Base-by-base conservation (phyloP, 2,329 filamentous ascomycete species). In the Fusarium haematococcum region DNA sequence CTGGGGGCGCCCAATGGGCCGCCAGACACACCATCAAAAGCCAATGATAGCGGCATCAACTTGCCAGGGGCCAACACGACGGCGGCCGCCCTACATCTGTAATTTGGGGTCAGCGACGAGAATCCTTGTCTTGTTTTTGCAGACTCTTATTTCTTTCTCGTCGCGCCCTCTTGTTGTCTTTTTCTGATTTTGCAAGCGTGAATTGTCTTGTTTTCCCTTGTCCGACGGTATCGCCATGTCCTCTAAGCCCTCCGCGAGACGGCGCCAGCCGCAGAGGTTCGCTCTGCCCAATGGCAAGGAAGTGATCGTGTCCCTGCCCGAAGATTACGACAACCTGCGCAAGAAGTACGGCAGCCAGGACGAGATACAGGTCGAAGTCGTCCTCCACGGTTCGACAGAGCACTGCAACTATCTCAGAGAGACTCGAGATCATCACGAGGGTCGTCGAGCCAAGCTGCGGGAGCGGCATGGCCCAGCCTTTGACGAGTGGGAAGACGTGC, bases 241-340 rank as follows among this genome's bases (percentile, higher is more conserved):
- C 35, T 75, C 75, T 33, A 73, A 70, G 20, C 65, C 73, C 23
- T 62, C 72, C 5, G 56, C 68, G 48, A 76, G 75, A 64, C 77
- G 79, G 30, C 84, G 84, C 32, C 83, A 85, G 35, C 81, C 89
- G 0, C 84, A 86, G 25, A 87, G 90, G 68, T 88, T 91, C 68
- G 77, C 87, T 4, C 85, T 88, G 56, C 89, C 90, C 0, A 83
- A 88, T 77, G 90, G 90, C 30, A 85, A 85, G 64, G 86, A 86
- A 71, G 84, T 91, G 6, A 86, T 91, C 64, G 87, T 91, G 61
- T 88, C 88, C 8, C 81, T 86, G 1, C 90, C 90, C 1, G 87
- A 90, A 75, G 89, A 91, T 71, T 84, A 86, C 5, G 83, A 85
- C n/a, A 77, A 78, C 1, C 79, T 91, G 32, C 83, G 85, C 6